phyloP scores from a whole-genome alignment of 2,329 filamentous ascomycete species.

The Diaporthe vexans region DNA sequence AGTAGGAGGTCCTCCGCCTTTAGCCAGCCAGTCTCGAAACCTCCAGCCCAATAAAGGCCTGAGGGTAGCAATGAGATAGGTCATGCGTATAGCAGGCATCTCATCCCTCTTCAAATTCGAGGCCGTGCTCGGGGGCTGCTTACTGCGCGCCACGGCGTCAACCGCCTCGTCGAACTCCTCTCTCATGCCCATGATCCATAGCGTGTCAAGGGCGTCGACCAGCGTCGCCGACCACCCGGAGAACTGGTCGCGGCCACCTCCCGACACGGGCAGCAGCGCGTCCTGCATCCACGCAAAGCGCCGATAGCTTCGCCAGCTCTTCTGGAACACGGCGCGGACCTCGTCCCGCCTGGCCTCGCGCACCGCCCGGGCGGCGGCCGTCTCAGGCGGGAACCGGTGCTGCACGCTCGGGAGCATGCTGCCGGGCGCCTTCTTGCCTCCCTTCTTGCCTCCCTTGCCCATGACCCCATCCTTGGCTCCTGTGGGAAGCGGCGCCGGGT shows the following conservation, averaged over 20 bases:
- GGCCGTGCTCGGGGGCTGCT: background rate
- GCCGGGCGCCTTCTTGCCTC: background rate
- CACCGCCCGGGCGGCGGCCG: slow-evolving; percentile 43
- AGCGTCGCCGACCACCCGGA: slow-evolving; percentile 66
- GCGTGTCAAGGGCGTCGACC: slow-evolving; percentile 65
- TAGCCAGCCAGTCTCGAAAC: background rate
- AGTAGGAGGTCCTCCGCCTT: background rate
- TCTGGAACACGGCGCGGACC: slow-evolving; percentile 53
- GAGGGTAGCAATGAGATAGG: background rate
- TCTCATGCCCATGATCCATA: slow-evolving; percentile 64
- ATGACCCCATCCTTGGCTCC: background rate
- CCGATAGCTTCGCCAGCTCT: slow-evolving; percentile 61
- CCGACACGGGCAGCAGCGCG: slow-evolving; percentile 61
- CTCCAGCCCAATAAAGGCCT: background rate
- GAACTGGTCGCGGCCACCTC: slow-evolving; percentile 59
- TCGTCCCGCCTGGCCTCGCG: slow-evolving; percentile 51
- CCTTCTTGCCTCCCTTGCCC: too few species aligned
- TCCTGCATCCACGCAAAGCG: slow-evolving; percentile 63
- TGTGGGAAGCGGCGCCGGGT: slow-evolving; percentile 46
- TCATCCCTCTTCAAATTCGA: background rate
- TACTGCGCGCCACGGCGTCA: slow-evolving; percentile 49
- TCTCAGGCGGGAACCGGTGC: slow-evolving; percentile 49
- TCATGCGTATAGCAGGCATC: background rate
- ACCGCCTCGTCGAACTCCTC: slow-evolving; percentile 64
- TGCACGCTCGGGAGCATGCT: slow-evolving; percentile 53